These are phyloP conservation scores for Boletus reticuloceps DNA, from an alignment of 768 basidiomycete genomes.

Conservation along the genomic window DNA sequence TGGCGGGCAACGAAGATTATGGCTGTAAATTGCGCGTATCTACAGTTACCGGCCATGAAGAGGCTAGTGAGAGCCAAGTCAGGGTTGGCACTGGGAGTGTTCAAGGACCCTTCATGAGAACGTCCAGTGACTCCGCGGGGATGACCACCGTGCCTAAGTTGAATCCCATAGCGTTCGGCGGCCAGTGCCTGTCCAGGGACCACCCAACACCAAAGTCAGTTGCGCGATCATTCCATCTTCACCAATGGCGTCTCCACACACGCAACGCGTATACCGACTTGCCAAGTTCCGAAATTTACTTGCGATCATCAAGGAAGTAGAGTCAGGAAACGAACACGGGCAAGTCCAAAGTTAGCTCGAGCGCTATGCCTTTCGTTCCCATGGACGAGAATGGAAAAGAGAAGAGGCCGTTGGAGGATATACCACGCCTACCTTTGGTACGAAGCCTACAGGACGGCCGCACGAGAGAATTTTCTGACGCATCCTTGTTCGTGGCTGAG, in stretches of 20 bases:
- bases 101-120: background rate
- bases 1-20: background rate
- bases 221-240: background rate
- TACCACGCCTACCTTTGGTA: background rate
- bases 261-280: background rate
- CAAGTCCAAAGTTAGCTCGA: background rate
- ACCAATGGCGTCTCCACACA: background rate
- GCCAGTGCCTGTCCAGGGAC: background rate
- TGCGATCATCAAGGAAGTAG: slow-evolving; percentile 18
- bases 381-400: background rate
- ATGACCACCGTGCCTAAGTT: background rate
- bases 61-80: background rate
- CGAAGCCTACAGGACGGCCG: background rate
- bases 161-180: background rate
- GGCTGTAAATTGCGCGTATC: background rate
- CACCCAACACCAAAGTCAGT: too few species aligned
- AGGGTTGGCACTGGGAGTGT: background rate
- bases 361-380: slow-evolving; percentile 1
- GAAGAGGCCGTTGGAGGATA: background rate
- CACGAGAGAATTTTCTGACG: background rate
- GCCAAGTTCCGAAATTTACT: background rate
- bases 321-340: background rate
- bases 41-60: background rate
- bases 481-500: background rate
- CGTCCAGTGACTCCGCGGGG: background rate